Evolutionary conservation across 1,284 basidiomycete species (phyloP), one percentile per base, ranked within the genome.

Genomic region (Ganoderma resinaceum): DNA sequence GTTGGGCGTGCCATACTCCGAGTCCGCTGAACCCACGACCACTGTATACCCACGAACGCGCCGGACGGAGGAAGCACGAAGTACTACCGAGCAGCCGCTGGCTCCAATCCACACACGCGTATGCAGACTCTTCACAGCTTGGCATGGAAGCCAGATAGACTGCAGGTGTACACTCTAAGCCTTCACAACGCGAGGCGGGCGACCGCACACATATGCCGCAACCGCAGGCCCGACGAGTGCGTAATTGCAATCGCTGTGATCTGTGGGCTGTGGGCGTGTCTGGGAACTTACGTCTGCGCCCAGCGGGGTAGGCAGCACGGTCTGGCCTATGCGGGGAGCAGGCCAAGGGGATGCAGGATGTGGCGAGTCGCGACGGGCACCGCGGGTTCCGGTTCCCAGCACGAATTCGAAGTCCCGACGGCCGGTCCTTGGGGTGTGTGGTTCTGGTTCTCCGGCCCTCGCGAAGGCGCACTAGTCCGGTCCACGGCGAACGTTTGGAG

Each of bases 241-340:
- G 55, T 58, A 66, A 61, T 63, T 46, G 29, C 59, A 26, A 49
- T 60, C 38, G 58, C 43, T 43, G 49, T 16, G 57, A 62, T 65
- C 65, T 20, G 23, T 23, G 5, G n/a, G 43, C 7, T 42, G 62
- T 55, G 55, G 42, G 65, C 61, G 31, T 57, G 70, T 58, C 67
- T 71, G 57, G 62, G 49, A 66, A 62, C 63, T 71, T 68, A 69
- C 70, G 67, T 71, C 43, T 62, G 49, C 14, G n/a, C 20, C 7
- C 31, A 8, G 52, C 31, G 26, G 26, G 52, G 14, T 29, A 33
- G 14, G 7, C 52, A 18, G 2, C 52, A 49, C 66, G n/a, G 33
- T 55, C 33, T 23, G 14, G 57, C 31, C 8, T 20, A 37, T 63
- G 29, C 33, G 33, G 33, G 55, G 33, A 29, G 23, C 7, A 49